Base-by-base conservation (phyloP, 2,329 filamentous ascomycete species). In the Xylariaceae sp. region DNA sequence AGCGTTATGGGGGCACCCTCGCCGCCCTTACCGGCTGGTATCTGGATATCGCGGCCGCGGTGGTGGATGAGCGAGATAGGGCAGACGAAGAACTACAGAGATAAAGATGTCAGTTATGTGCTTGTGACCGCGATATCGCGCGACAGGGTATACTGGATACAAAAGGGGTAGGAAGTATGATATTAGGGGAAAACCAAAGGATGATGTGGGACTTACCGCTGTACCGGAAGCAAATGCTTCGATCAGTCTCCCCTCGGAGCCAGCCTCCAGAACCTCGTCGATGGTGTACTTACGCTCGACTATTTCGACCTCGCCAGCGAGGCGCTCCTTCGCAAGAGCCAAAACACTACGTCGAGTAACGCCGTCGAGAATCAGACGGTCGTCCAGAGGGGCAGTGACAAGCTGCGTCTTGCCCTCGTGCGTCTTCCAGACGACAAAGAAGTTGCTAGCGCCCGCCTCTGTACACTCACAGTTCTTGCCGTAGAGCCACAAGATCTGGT, bases 401-500 rank as follows among this genome's bases (percentile, higher is more conserved):
- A 97, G 80, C 78, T 95, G 82, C 21, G 83, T 70, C 67, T 79
- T 82, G 6, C 83, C 87, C 65, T 87, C 83, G 71, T 81, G 83
- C 43, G 82, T 83, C 70, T 81, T 83, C 90, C 89, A 92, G 11
- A 96, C 79, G 6, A 96, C 80, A 70, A 97, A 96, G 78, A 96
- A 96, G 77, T 97, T 97, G 69, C 87, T 91, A 11, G 92, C 93
- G 4, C 93, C 93, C 2, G 93, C 93, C 78, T 97, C 93, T 2
- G 93, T 97, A 62, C 96, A 92, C 71, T 86, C 85, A 49, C 84
- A 85, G 65, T 94, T 82, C 36, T 84, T 75, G 1, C 92, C 92
- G 69, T 96, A 95, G 47, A 97, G 82, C 93, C 93, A 97, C n/a
- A 97, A 83, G 53, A 97, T 89, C 81, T 97, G 94, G 70, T 94